Percentiles rank a stretch among this genome's conserved stretches.
Conservation (phyloP, 306 rosid species). For the Astragalus glycyphyllos region DNA sequence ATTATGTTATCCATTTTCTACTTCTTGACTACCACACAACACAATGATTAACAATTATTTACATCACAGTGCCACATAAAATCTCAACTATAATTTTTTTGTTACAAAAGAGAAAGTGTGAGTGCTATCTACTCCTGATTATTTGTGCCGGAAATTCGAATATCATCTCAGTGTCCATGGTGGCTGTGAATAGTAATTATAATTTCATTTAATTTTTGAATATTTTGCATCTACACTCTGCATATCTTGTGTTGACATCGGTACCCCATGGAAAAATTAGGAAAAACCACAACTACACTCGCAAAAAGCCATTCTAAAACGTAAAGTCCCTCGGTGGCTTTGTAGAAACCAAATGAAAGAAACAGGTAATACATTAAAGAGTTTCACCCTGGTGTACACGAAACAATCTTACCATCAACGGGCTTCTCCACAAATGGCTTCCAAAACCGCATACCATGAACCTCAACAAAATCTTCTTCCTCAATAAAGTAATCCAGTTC, state of each 20-base stretch:
- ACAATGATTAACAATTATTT: slow-evolving; percentile 27
- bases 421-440: slow-evolving; percentile 99
- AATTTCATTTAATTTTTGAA: not conserved
- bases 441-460: slow-evolving; percentile 81
- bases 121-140: slow-evolving; percentile 14
- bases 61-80: not conserved
- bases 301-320: slow-evolving; percentile 23
- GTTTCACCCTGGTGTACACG: slow-evolving; percentile 32
- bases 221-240: slow-evolving; percentile 21
- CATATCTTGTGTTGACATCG: not conserved
- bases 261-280: not conserved
- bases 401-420: slow-evolving; percentile 75
- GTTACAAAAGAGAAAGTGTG: too few species aligned
- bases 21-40: slow-evolving; percentile 23
- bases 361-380: slow-evolving; percentile 35
- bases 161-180: slow-evolving; percentile 8
- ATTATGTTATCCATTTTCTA: not conserved
- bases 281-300: not conserved
- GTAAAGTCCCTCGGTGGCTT: slow-evolving; percentile 20
- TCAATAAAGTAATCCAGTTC: slow-evolving; percentile 85
- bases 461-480: slow-evolving; percentile 98
- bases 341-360: slow-evolving; percentile 4
- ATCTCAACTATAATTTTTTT: too few species aligned
- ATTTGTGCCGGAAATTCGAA: slow-evolving; percentile 18
- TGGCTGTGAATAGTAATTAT: slow-evolving; percentile 25